phyloP scores from a whole-genome alignment of 2,329 filamentous ascomycete species.

The Samsoniella hepiali region DNA sequence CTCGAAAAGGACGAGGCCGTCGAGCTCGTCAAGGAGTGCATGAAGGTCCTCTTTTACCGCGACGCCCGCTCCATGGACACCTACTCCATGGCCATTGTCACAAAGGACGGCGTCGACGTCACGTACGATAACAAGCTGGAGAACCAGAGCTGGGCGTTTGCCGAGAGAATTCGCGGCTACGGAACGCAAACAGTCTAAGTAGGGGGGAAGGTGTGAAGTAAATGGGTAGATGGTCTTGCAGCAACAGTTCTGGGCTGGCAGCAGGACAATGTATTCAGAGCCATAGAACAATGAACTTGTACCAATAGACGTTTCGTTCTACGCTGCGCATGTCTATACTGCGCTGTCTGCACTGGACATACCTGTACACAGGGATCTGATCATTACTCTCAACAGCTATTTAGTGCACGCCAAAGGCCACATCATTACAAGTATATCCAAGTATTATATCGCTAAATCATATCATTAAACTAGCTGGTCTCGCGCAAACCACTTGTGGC shows the following conservation, averaged over 20 bases:
- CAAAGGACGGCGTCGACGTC: constrained; percentile 82
- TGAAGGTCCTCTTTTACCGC: constrained; percentile 98
- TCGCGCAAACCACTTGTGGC: constrained; percentile 1
- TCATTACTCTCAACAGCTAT: neutral
- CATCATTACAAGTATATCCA: neutral
- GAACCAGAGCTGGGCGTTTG: constrained; percentile 97
- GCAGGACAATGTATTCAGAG: neutral
- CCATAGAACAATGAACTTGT: constrained; percentile 13
- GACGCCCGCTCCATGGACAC: constrained; percentile 89
- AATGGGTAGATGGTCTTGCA: too few species aligned
- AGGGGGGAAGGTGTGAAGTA: neutral
- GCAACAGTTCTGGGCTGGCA: neutral
- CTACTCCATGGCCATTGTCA: constrained; percentile 89
- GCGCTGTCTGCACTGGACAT: too few species aligned
- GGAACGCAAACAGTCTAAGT: constrained; percentile 71
- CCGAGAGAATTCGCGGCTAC: constrained; percentile 90
- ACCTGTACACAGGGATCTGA: neutral
- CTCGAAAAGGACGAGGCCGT: constrained; percentile 77
- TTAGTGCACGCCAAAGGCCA: too few species aligned
- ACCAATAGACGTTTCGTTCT: constrained; percentile 13
- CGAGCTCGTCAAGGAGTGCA: constrained; percentile 80
- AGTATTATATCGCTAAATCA: constrained; percentile 4
- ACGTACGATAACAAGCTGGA: constrained; percentile 85
- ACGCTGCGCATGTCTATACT: neutral
- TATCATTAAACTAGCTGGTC: constrained; percentile 14